phyloP scores from a whole-genome alignment of 2,329 filamentous ascomycete genomes.

The Botrytis tulipae region DNA sequence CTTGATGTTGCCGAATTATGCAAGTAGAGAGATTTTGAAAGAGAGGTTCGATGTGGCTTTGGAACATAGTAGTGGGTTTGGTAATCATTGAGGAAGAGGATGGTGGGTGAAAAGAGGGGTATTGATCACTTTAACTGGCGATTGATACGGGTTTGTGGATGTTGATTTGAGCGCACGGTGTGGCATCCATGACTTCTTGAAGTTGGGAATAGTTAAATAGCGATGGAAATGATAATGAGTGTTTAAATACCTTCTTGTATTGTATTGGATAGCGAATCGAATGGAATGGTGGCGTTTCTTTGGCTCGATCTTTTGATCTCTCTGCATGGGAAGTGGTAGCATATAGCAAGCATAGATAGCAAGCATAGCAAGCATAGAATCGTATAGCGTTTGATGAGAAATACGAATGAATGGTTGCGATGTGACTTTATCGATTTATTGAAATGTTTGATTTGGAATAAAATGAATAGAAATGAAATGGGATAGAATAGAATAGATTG shows the following conservation, averaged over 20 bases:
- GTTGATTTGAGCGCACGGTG: not conserved
- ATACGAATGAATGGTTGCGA: too few species aligned
- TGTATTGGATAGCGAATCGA: not conserved
- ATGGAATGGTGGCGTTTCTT: not conserved
- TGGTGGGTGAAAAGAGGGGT: not conserved
- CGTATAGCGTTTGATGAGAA: too few species aligned
- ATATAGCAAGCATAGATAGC: too few species aligned
- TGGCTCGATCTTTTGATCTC: not conserved
- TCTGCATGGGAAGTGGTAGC: not conserved
- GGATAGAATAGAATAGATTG: not conserved
- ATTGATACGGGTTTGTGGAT: not conserved
- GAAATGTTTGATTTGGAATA: too few species aligned
- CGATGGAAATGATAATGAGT: slow-evolving; percentile 1
- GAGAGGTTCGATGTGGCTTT: slow-evolving; percentile 81
- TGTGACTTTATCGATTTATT: too few species aligned
- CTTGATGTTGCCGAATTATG: slow-evolving; percentile 81
- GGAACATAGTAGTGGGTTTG: slow-evolving; percentile 86
- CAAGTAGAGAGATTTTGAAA: slow-evolving; percentile 64
- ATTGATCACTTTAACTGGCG: not conserved
- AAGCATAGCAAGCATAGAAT: too few species aligned
- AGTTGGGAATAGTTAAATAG: not conserved
- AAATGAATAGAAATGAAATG: too few species aligned
- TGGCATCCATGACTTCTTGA: not conserved
- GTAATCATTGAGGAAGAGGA: slow-evolving; percentile 58
- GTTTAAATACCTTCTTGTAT: slow-evolving; percentile 1